Conservation (phyloP, 1,139 yeast genomes). For the Candida smagusa region DNA sequence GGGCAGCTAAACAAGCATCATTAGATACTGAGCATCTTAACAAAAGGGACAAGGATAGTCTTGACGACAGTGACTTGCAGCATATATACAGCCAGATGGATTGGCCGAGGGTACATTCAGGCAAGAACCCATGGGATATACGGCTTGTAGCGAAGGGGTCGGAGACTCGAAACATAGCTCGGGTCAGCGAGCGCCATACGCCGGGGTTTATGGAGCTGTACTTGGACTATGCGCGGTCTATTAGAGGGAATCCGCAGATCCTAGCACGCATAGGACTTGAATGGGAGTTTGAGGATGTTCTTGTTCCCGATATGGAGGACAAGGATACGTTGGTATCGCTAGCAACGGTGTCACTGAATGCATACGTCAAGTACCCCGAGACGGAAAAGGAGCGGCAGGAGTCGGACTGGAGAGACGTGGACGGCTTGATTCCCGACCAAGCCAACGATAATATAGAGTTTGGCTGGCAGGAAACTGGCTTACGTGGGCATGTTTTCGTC, state of each 20-base stretch:
- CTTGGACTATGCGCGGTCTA: slow-evolving; percentile 51
- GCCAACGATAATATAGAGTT: slow-evolving; percentile 41
- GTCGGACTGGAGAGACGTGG: slow-evolving; percentile 82
- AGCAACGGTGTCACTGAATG: slow-evolving; percentile 88
- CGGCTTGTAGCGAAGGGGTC: slow-evolving; percentile 20
- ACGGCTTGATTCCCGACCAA: slow-evolving; percentile 50
- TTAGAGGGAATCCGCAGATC: slow-evolving; percentile 41
- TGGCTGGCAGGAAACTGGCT: slow-evolving; percentile 86
- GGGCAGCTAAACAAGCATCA: slow-evolving; percentile 19
- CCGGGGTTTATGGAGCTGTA: slow-evolving; percentile 68
- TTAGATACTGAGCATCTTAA: slow-evolving; percentile 5
- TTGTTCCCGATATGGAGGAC: slow-evolving; percentile 74
- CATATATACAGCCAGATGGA: slow-evolving; percentile 26
- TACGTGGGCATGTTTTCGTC: slow-evolving; percentile 88
- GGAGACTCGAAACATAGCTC: slow-evolving; percentile 27
- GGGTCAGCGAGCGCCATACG: slow-evolving; percentile 55
- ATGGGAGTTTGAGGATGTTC: slow-evolving; percentile 50
- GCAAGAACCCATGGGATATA: slow-evolving; percentile 44
- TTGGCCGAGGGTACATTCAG: slow-evolving; percentile 38
- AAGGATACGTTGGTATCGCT: slow-evolving; percentile 67
- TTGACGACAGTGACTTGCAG: slow-evolving; percentile 19
- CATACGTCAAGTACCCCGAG: slow-evolving; percentile 76
- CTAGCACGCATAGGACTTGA: slow-evolving; percentile 47
- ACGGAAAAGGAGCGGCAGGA: slow-evolving; percentile 53
- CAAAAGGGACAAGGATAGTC: slow-evolving; percentile 6